phyloP scores from a whole-genome alignment of 2,329 filamentous ascomycete species.

The Akanthomyces lecanii region DNA sequence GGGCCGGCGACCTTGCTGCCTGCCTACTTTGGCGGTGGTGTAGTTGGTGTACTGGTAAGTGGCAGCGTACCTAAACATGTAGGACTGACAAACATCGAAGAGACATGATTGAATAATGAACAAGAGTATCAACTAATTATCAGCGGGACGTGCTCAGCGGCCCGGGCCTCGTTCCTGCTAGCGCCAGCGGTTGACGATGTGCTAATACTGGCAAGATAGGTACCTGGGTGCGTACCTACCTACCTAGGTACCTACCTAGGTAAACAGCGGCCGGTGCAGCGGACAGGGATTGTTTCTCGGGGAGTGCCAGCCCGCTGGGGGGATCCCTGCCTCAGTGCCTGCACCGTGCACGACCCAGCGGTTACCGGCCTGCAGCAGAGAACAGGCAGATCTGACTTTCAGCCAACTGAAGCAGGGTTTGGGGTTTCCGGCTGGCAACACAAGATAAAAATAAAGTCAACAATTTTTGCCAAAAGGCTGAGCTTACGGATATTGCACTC shows the following conservation, averaged over 20 bases:
- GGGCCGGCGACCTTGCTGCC: conserved; percentile 4
- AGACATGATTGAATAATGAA: too few species aligned
- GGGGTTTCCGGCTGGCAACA: neutral
- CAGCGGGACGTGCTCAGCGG: too few species aligned
- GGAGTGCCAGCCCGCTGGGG: neutral
- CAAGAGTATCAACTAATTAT: too few species aligned
- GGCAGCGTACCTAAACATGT: too few species aligned
- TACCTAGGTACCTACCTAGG: too few species aligned
- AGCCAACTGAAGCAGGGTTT: neutral
- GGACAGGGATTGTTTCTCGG: neutral
- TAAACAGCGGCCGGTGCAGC: neutral
- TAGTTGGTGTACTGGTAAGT: neutral
- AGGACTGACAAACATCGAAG: too few species aligned
- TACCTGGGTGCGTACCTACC: too few species aligned
- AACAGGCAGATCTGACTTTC: neutral
- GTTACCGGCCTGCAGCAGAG: neutral
- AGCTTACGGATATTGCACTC: neutral
- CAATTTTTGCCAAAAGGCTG: neutral
- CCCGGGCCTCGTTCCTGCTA: too few species aligned
- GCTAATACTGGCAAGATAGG: too few species aligned
- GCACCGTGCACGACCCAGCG: neutral
- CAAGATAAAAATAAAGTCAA: neutral
- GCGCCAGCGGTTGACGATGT: too few species aligned
- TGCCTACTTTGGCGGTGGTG: neutral
- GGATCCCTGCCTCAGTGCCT: neutral